Evolutionary conservation across 1,284 basidiomycete genomes (phyloP), one percentile per base, ranked within the genome.

Genomic region (Peniophora sp.): DNA sequence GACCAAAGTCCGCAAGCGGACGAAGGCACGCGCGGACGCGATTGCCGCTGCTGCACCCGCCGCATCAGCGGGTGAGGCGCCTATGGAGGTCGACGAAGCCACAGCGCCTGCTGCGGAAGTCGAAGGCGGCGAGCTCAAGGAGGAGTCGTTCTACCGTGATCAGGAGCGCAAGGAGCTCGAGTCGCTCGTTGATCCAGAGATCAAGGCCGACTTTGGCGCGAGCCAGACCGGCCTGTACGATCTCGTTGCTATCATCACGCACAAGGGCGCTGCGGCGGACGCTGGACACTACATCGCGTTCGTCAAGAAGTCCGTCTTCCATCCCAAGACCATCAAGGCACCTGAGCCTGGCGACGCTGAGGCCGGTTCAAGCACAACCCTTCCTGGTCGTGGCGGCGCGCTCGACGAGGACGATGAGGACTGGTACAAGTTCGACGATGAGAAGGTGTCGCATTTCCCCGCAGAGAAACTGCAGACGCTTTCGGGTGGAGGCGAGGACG

Each of bases 201-300:
- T 92, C 51, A 82, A 76, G 60, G 69, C 64, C 2, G 92, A 95
- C 62, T 64, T 79, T 12, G 92, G 92, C 0, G 74, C 78, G 54
- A 92, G 86, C 63, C 67, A 76, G 24, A 86, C 79, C 14, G 92
- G 86, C 11, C 60, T 94, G 59, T 96, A 94, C 64, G 92, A 95
- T 52, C 78, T 95, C 35, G 83, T 90, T 51, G 88, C 86, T 1
- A 90, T 99, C 62, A 85, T 99, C 14, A 97, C 94, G 23, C 96
- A 98, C 77, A 99, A 99, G 65, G 97, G 97, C 15, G 84, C 93
- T 0, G 88, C 88, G 0, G 94, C 96, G 0, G 94, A 98, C 63
- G 84, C 90, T 0, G 95, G 93, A 1, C 94, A 97, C 68, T 97
- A 96, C 65, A 93, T 96, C 36, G 89, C 83, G 0, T 97, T 89